Evolutionary conservation across 305 asterid species (phyloP).

Genomic region (Vinca major): DNA sequence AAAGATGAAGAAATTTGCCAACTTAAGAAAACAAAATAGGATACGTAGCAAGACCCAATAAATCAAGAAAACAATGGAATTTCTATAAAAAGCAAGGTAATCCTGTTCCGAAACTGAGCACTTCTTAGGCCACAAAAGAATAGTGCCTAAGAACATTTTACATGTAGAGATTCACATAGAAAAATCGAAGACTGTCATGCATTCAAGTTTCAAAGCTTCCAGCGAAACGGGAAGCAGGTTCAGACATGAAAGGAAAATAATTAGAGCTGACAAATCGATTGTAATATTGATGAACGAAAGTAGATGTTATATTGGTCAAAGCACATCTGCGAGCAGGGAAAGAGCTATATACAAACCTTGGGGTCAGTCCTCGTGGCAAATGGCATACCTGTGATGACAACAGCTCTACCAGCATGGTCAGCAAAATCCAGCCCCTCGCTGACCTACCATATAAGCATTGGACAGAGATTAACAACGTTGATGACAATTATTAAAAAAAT

Average conservation of each 20-base stretch:
- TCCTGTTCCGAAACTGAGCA: not conserved
- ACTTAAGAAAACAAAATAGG: not conserved
- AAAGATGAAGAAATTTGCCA: slow-evolving; percentile 9
- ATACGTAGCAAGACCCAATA: not conserved
- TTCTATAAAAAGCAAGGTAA: not conserved
- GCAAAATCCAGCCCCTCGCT: slow-evolving; percentile 99
- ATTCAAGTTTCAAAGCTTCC: not conserved
- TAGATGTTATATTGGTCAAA: not conserved
- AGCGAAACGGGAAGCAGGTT: not conserved
- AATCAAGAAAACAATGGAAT: not conserved
- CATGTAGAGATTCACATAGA: not conserved
- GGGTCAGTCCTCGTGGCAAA: slow-evolving; percentile 83
- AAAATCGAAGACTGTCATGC: not conserved
- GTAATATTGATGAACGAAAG: not conserved
- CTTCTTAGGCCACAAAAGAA: not conserved
- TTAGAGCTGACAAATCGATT: not conserved
- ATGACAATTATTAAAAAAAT: not conserved
- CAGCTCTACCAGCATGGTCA: slow-evolving; percentile 98
- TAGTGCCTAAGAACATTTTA: slow-evolving; percentile 1
- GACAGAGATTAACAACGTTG: not conserved
- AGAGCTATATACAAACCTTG: slow-evolving; percentile 47
- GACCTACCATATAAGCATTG: slow-evolving; percentile 40
- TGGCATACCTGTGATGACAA: slow-evolving; percentile 88
- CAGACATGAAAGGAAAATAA: not conserved
- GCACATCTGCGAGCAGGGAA: slow-evolving; percentile 3